Conservation (phyloP, 78 protist species). For the Dictyostelium brefeldianum region DNA sequence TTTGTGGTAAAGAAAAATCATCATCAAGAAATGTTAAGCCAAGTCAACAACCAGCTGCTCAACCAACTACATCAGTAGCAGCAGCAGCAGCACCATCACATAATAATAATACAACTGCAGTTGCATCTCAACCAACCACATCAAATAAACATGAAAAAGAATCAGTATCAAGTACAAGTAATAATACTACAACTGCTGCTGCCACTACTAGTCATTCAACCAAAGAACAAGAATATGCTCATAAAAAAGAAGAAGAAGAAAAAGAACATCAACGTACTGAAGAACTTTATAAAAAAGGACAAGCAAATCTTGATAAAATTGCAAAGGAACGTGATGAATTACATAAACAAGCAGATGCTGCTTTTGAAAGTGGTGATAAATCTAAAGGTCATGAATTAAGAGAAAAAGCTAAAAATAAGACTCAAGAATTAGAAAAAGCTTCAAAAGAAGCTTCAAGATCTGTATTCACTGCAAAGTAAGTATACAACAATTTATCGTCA, state of each 20-base stretch:
- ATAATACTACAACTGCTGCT: neutral
- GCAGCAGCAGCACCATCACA: neutral
- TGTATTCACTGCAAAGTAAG: slow-evolving; percentile 62
- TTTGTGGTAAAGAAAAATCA: slow-evolving; percentile 17
- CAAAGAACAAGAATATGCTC: slow-evolving; percentile 36
- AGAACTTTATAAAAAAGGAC: slow-evolving; percentile 63
- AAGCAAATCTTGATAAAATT: slow-evolving; percentile 43
- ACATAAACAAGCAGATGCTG: slow-evolving; percentile 60
- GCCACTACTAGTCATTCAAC: neutral
- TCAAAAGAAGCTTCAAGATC: slow-evolving; percentile 34
- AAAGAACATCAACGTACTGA: slow-evolving; percentile 73
- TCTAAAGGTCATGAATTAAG: slow-evolving; percentile 38
- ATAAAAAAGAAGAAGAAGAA: slow-evolving; percentile 66
- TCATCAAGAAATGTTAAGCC: neutral
- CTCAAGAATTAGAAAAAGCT: slow-evolving; percentile 53
- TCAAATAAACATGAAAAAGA: neutral
- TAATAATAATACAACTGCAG: neutral
- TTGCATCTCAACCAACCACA: neutral
- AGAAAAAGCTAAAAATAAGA: slow-evolving; percentile 55
- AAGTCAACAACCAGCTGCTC: neutral
- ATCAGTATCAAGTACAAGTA: neutral
- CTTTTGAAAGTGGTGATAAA: slow-evolving; percentile 61
- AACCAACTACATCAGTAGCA: neutral
- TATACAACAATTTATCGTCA: too few species aligned
- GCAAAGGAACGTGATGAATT: slow-evolving; percentile 57